Base-by-base conservation (phyloP, 768 basidiomycete genomes). In the Baorangia bicolor region DNA sequence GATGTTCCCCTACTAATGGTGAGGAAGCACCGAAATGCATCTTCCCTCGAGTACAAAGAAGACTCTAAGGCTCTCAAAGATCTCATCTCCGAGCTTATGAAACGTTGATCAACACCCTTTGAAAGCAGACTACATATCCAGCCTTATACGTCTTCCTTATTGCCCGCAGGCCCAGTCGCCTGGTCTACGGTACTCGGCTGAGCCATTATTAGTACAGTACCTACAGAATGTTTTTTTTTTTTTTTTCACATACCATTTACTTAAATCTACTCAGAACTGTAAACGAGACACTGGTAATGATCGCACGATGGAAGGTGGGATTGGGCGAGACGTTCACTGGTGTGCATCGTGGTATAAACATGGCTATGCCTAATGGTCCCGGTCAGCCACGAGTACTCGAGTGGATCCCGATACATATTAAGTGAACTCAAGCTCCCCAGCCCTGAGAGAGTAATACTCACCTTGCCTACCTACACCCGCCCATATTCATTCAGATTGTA, bases 11-110 rank as follows among this genome's bases (percentile, higher is more conserved):
- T 64, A 21, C 25, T 25, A 42, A 44, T 53, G 50, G 56, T 67
- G 49, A 53, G 64, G 57, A 38, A 12, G 35, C 42, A 66, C 39
- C 38, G 28, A 23, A 39, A 13, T 40, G 1, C 20, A 34, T 42
- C 64, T 42, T 42, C 49, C 35, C 5, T 4, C 21, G 55, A 56
- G 44, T 67, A 66, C 37, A 0, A n/a, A 1, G 58, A 63, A 34
- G 67, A 67, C 43, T 51, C 51, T 5, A n/a, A 51, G 16, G 54
- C 45, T 49, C 59, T 67, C 39, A 57, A 34, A 45, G 39, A 45
- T 41, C 30, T 64, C 28, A 52, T 67, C 27, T 60, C 55, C 18
- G 20, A 21, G 20, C 27, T 47, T 28, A 41, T 31, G 21, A 56
- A 23, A 28, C 20, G 8, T 48, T 28, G 2, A 50, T 40, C 21